Evolutionary conservation across 2,329 filamentous ascomycete species (phyloP).

Genomic region (Alternaria sp.): DNA sequence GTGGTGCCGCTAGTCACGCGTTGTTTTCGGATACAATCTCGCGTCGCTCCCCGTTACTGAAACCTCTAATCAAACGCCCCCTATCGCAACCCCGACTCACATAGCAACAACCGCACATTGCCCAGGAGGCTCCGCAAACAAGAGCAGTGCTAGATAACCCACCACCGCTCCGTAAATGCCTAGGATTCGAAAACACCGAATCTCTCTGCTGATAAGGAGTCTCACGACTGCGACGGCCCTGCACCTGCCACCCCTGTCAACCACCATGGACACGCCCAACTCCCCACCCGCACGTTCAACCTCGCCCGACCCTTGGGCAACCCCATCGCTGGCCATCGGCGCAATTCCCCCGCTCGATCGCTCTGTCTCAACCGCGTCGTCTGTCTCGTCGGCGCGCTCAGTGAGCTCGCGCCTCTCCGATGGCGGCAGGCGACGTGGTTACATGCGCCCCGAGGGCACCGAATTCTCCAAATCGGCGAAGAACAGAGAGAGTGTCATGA

Average conservation of each 20-base stretch:
- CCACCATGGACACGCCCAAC: conserved; percentile 47
- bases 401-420: conserved; percentile 63
- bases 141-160: conserved; percentile 8
- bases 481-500: conserved; percentile 93
- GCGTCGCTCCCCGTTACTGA: conserved; percentile 26
- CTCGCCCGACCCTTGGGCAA: conserved; percentile 70
- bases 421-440: conserved; percentile 71
- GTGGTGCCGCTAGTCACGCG: conserved; percentile 31
- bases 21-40: conserved; percentile 35
- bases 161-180: conserved; percentile 14
- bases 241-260: conserved; percentile 20
- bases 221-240: conserved; percentile 16
- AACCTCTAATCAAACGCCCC: conserved; percentile 37
- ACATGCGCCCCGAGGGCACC: conserved; percentile 84
- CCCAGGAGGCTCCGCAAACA: conserved; percentile 23
- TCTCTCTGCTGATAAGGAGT: conserved; percentile 18
- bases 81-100: conserved; percentile 16
- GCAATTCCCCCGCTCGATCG: conserved; percentile 66
- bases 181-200: conserved; percentile 20
- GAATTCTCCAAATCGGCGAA: conserved; percentile 89
- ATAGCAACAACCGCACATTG: conserved; percentile 35
- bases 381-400: conserved; percentile 62
- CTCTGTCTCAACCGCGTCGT: conserved; percentile 65
- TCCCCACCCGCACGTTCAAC: conserved; percentile 48
- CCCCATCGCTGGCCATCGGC: conserved; percentile 68